Conservation (phyloP, 176 grass and related monocot genomes). For the Avena eriantha region DNA sequence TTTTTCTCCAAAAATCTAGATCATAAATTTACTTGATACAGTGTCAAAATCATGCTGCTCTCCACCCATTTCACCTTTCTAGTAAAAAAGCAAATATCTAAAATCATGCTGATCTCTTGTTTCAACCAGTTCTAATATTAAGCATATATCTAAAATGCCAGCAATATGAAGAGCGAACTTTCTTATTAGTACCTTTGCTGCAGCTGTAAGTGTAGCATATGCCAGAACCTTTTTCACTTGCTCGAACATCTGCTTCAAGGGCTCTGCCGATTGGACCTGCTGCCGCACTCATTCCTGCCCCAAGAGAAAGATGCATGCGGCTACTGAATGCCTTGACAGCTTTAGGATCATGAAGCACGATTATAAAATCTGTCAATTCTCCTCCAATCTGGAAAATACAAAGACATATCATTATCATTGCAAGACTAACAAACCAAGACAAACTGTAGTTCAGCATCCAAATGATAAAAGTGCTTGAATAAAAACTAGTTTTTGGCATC, state of each 20-base stretch:
- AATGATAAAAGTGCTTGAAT: background rate
- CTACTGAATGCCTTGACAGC: slow-evolving; percentile 87
- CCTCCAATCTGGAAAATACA: slow-evolving; percentile 74
- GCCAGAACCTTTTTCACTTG: slow-evolving; percentile 83
- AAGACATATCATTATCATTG: slow-evolving; percentile 15
- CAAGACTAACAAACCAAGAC: background rate
- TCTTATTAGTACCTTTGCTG: slow-evolving; percentile 79
- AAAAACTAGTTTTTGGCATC: background rate
- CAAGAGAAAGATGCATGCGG: slow-evolving; percentile 83
- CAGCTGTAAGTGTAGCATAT: slow-evolving; percentile 97
- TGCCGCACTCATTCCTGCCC: slow-evolving; percentile 84
- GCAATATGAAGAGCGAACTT: background rate
- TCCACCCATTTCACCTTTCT: background rate
- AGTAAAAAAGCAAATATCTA: too few species aligned
- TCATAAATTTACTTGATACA: background rate
- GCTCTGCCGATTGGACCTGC: slow-evolving; percentile 89
- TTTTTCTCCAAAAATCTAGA: background rate
- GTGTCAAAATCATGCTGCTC: background rate
- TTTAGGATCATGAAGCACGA: slow-evolving; percentile 82
- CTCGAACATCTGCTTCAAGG: slow-evolving; percentile 87
- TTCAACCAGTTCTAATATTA: background rate
- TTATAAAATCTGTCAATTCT: slow-evolving; percentile 88
- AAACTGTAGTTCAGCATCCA: slow-evolving; percentile 4
- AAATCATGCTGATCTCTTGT: too few species aligned
- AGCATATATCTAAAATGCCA: background rate